These are phyloP conservation scores for Xylaria sp. DNA, from an alignment of 2,329 filamentous ascomycete genomes.

Conservation along the genomic window DNA sequence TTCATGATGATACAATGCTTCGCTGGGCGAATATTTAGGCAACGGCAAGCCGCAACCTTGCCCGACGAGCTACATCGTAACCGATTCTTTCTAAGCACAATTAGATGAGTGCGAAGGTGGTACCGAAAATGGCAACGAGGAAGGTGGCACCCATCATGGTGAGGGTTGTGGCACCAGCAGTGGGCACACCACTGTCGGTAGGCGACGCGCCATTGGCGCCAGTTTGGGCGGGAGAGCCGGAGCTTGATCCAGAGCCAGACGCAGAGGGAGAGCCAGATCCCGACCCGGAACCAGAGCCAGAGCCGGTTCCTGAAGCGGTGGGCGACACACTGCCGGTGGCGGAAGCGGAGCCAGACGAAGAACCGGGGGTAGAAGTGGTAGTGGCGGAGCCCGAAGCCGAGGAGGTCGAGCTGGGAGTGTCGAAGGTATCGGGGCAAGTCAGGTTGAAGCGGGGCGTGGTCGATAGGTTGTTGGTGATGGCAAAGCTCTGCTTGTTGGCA, in stretches of 20 bases:
- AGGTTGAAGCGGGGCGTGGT: conserved; percentile 32
- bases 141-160: conserved; percentile 22
- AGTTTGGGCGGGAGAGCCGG: not conserved
- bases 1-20: conserved; percentile 4
- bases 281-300: conserved; percentile 3
- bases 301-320: conserved; percentile 8
- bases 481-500: conserved; percentile 34
- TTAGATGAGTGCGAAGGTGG: conserved; percentile 24
- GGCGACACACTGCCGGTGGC: conserved; percentile 14
- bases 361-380: conserved; percentile 6
- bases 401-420: conserved; percentile 19
- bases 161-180: conserved; percentile 14
- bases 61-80: conserved; percentile 4
- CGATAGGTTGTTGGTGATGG: conserved; percentile 30
- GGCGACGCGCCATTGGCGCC: conserved; percentile 7
- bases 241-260: conserved; percentile 20
- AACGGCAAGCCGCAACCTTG: conserved; percentile 1
- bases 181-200: not conserved
- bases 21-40: conserved; percentile 5
- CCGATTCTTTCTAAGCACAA: not conserved
- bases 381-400: conserved; percentile 15
- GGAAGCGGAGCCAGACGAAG: conserved; percentile 7
- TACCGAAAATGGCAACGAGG: conserved; percentile 22
- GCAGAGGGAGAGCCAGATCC: conserved; percentile 9
- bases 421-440: conserved; percentile 25